Base-by-base conservation (phyloP, 2,329 filamentous ascomycete genomes). In the Aspergillus sp. region DNA sequence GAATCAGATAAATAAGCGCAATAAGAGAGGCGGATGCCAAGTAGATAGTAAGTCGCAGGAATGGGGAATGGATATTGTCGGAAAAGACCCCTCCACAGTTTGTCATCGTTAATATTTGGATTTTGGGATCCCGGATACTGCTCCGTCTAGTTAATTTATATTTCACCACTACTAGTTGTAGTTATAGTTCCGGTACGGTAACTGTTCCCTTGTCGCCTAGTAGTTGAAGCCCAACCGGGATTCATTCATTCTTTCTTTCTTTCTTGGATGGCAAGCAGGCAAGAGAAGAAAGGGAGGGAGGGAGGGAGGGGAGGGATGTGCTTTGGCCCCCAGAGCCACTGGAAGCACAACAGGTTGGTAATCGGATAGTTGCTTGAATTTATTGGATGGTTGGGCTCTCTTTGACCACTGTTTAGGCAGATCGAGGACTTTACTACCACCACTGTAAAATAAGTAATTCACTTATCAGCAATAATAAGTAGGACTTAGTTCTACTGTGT, bases 1-100 rank as follows among this genome's bases (percentile, higher is more conserved):
- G 48, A 42, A 42, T 41, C 36, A 41, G 38, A 42, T 39, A 30
- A 54, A 53, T 41, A 54, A 54, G 38, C 36, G 39, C 30, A 55
- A 55, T 42, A 42, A 47, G 21, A 19, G 32, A 36, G 32, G 32
- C 32, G 32, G 32, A 36, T 36, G 32, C 32, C 32, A 36, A 47
- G 41, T 25, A 55, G 53, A 44, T 27, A 32, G 42, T 17, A 32
- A 17, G 47, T 30, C 10, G 32, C 32, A 36, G 32, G 32, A 36
- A 36, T 36, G 32, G 32, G 32, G 11, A 36, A 36, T 36, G 32
- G 32, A 36, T 36, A 36, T 13, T 13, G 32, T 36, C 25, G 47
- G 23, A 30, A 27, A 50, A 27, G n/a, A 27, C 47, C 44, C 47
- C 47, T 50, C 47, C 25, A 50, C 17, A 27, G 47, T 27, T 30